Evolutionary conservation across 129 eudicot species (phyloP).

Genomic region (Flaveria bidentis): DNA sequence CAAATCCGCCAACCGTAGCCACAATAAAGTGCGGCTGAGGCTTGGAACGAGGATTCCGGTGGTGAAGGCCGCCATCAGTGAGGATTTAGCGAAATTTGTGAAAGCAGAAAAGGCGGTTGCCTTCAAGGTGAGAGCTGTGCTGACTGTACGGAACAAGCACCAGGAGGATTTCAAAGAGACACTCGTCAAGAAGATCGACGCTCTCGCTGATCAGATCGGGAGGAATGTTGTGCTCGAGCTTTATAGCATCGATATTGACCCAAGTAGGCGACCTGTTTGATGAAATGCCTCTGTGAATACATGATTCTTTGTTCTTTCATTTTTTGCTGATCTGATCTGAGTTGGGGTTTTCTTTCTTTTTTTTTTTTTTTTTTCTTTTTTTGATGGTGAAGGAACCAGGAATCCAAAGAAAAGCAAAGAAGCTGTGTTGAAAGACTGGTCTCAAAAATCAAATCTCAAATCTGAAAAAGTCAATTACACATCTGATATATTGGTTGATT

Average conservation of each 20-base stretch:
- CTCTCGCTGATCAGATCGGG: conserved; percentile 68
- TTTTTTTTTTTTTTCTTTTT: neutral
- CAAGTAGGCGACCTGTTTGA: conserved; percentile 57
- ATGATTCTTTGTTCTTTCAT: neutral
- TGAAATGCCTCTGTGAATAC: neutral
- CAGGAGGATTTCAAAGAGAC: conserved; percentile 78
- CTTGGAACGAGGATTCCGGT: conserved; percentile 17
- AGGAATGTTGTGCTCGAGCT: conserved; percentile 80
- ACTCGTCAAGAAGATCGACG: conserved; percentile 66
- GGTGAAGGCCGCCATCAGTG: conserved; percentile 61
- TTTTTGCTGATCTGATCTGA: neutral
- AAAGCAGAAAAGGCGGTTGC: conserved; percentile 51
- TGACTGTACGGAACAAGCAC: conserved; percentile 70
- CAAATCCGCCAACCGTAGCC: conserved; percentile 12
- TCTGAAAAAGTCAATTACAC: conserved; percentile 74
- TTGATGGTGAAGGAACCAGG: conserved; percentile 55
- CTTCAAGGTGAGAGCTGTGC: conserved; percentile 73
- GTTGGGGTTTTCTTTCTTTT: neutral
- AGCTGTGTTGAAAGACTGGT: conserved; percentile 86
- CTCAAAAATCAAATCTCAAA: conserved; percentile 70
- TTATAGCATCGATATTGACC: conserved; percentile 73
- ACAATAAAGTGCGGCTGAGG: neutral
- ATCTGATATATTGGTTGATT: conserved; percentile 72
- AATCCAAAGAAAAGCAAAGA: conserved; percentile 70
- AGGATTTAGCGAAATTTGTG: conserved; percentile 42